Conservation (phyloP, 78 protist species). For the Tieghemostelium lacteum region DNA sequence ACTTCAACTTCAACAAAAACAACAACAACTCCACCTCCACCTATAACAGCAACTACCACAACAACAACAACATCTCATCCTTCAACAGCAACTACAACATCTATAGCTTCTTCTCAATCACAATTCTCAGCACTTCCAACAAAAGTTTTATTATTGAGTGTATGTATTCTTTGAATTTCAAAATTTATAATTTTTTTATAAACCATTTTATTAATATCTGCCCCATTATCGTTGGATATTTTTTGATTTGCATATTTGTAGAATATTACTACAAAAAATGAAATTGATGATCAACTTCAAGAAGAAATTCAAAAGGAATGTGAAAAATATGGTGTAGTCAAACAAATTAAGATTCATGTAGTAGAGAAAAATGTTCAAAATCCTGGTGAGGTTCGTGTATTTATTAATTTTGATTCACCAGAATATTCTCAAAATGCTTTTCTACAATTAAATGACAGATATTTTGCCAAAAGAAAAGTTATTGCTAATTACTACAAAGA, state of each 20-base stretch:
- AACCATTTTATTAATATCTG: not conserved
- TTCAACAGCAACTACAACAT: not conserved
- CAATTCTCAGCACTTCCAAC: constrained; percentile 25
- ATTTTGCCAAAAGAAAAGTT: constrained; percentile 37
- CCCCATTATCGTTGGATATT: too few species aligned
- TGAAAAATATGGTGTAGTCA: constrained; percentile 33
- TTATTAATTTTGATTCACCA: constrained; percentile 18
- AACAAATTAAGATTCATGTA: not conserved
- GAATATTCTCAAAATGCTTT: not conserved
- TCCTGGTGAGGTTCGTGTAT: constrained; percentile 4
- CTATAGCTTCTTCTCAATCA: not conserved
- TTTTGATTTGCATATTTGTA: not conserved
- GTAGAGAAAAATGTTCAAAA: not conserved
- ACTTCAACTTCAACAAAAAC: not conserved
- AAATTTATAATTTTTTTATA: not conserved
- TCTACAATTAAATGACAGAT: constrained; percentile 13
- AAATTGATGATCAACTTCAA: constrained; percentile 10
- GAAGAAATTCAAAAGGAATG: constrained; percentile 46
- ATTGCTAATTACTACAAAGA: constrained; percentile 36
- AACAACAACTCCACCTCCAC: constrained; percentile 1
- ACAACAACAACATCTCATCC: constrained; percentile 1
- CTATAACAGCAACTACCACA: not conserved
- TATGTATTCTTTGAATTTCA: not conserved
- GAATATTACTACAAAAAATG: constrained; percentile 20
- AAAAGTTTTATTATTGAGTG: constrained; percentile 12